Conservation (phyloP, 768 basidiomycete genomes). For the Tubosaeta sp. region DNA sequence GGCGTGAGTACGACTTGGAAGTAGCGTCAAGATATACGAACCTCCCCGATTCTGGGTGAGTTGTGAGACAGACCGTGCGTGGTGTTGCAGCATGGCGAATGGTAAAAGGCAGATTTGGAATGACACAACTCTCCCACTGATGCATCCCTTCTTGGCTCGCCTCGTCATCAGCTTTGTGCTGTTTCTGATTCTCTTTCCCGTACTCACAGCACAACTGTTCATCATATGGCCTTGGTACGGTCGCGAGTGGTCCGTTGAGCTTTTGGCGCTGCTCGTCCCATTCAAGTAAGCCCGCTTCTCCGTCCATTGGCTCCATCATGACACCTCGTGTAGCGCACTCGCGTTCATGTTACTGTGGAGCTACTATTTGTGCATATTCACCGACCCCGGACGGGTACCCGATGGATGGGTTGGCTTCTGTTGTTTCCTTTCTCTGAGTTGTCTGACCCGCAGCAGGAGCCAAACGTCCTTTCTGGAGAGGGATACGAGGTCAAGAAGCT, state of each 20-base stretch:
- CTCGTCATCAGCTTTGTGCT: slow-evolving; percentile 68
- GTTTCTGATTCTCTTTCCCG: slow-evolving; percentile 78
- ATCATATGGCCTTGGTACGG: slow-evolving; percentile 95
- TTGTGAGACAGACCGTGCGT: slow-evolving; percentile 10
- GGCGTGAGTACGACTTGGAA: slow-evolving; percentile 3
- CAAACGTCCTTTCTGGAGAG: slow-evolving; percentile 59
- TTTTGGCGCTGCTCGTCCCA: slow-evolving; percentile 72
- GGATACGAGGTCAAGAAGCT: slow-evolving; percentile 89
- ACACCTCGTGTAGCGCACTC: slow-evolving; percentile 47
- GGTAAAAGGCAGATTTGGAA: slow-evolving; percentile 6
- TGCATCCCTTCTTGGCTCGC: slow-evolving; percentile 50
- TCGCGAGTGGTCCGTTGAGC: slow-evolving; percentile 62
- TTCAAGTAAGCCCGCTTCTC: slow-evolving; percentile 71
- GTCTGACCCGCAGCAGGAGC: slow-evolving; percentile 42
- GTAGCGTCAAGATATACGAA: neutral
- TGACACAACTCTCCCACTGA: slow-evolving; percentile 25
- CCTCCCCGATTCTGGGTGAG: neutral
- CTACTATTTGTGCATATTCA: slow-evolving; percentile 78
- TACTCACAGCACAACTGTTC: slow-evolving; percentile 85
- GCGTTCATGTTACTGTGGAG: slow-evolving; percentile 82
- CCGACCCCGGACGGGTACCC: slow-evolving; percentile 85
- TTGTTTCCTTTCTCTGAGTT: neutral
- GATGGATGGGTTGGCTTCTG: slow-evolving; percentile 57
- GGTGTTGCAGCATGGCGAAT: slow-evolving; percentile 16
- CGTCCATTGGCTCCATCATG: slow-evolving; percentile 4